Conservation (phyloP, 208 protist genomes). For the Cochliopodium minus region DNA sequence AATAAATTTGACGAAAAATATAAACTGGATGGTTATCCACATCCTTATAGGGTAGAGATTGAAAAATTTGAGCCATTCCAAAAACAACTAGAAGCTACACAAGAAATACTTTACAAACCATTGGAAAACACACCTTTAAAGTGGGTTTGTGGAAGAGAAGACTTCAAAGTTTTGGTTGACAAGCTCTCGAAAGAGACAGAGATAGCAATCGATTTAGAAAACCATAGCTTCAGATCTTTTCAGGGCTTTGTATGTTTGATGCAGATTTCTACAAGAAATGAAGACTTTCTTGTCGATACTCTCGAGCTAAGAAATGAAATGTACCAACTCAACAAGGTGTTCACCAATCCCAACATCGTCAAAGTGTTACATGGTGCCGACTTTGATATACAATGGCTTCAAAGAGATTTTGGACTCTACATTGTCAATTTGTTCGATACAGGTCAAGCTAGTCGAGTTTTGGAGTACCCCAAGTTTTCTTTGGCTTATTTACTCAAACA, state of each 20-base stretch:
- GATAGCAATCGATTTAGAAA: constrained; percentile 82
- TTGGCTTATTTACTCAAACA: constrained; percentile 76
- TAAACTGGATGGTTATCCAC: no score
- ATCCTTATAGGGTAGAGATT: no score
- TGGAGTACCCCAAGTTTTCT: constrained; percentile 61
- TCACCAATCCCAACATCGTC: constrained; percentile 70
- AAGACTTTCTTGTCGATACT: constrained; percentile 90
- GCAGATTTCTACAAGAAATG: constrained; percentile 80
- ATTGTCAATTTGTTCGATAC: constrained; percentile 95
- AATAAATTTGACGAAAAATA: no score
- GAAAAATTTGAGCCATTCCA: no score
- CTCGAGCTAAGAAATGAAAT: constrained; percentile 67
- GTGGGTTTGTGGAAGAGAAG: constrained; percentile 11
- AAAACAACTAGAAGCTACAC: no score
- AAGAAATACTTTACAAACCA: not conserved
- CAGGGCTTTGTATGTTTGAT: constrained; percentile 91
- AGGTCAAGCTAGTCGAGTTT: constrained; percentile 69
- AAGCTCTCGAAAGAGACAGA: constrained; percentile 37
- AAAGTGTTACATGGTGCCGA: constrained; percentile 89
- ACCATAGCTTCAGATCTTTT: constrained; percentile 77
- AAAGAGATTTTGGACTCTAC: constrained; percentile 93
- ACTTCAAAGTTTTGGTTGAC: constrained; percentile 26
- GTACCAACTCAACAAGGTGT: constrained; percentile 54
- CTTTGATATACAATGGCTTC: constrained; percentile 86
- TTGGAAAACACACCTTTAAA: not conserved